Evolutionary conservation across 176 grass and related monocot genomes (phyloP), one percentile per base, ranked within the genome.

Genomic region (Pontederia paniculata): DNA sequence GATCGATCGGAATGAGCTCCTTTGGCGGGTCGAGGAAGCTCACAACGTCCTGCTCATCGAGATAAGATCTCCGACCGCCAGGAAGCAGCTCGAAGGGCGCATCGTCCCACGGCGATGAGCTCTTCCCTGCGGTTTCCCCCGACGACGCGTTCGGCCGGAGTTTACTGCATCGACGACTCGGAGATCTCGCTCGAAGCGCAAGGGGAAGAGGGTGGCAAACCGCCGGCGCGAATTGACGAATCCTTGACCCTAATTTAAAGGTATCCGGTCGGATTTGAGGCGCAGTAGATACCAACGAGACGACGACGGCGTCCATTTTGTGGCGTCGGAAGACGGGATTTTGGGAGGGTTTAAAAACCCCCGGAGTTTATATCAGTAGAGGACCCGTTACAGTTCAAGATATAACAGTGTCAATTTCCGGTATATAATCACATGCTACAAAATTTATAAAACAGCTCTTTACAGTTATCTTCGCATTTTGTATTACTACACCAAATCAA

Each of bases 1-100:
- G 48, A 52, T 72, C 57, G 57, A 62, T 44, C 18, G 69, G 69
- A 44, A 72, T 61, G 45, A 72, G 57, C 57, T 72, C 69, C 57
- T 72, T 72, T 8, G 69, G 69, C 2, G 69, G 57, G 17, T 62
- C 48, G 18, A 72, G 69, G 17, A 72, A 72, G 69, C 69, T 72
- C 17, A 62, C 57, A 0, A 72, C 47, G 8, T 72, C 69, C 48
- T 72, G 69, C 48, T 72, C 69, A 12, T 72, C 69, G 25, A 72
- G 48, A 50, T 72, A 72, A 28, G 19, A 12, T 42, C 57, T 61
- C 47, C 31, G 42, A 9, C 69, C 69, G n/a, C 47, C 48, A 2
- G 56, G 69, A 16, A 72, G 57, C 8, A 45, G 48, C 57, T 72
- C 69, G 57, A 52, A 62, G 25, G 69, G 57, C 23, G 60, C 44